phyloP scores from a whole-genome alignment of 768 basidiomycete species.

The Panaeolus papilionaceus region DNA sequence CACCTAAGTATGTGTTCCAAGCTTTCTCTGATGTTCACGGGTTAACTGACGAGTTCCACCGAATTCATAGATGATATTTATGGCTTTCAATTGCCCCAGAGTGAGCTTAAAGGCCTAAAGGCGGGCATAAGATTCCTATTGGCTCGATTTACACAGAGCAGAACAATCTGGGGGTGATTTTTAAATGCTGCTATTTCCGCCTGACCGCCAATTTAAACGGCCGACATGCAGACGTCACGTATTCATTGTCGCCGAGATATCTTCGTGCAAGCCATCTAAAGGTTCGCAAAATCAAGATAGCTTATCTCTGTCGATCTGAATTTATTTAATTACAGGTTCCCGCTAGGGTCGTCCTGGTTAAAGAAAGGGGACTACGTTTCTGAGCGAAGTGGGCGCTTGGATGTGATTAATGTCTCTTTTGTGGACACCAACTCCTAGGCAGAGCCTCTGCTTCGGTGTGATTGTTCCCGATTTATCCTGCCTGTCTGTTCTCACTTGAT shows the following conservation, averaged over 20 bases:
- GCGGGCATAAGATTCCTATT: not conserved
- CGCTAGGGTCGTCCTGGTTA: not conserved
- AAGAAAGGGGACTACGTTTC: not conserved
- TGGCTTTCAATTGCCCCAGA: not conserved
- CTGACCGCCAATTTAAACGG: not conserved
- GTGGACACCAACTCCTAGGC: not conserved
- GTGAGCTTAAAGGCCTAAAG: not conserved
- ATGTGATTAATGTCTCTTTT: conserved; percentile 5
- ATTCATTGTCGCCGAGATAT: conserved; percentile 12
- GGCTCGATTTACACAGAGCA: not conserved
- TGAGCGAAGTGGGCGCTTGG: conserved; percentile 7
- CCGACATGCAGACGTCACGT: not conserved
- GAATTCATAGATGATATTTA: not conserved
- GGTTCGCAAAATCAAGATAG: not conserved
- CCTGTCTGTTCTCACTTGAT: not conserved
- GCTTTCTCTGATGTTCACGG: not conserved
- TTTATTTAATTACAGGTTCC: conserved; percentile 3
- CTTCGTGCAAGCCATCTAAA: conserved; percentile 1
- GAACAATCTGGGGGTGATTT: not conserved
- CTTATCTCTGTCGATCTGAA: conserved; percentile 2
- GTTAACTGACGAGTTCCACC: too few species aligned
- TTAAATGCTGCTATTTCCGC: conserved; percentile 5
- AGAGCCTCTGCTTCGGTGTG: conserved; percentile 14
- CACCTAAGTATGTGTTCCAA: not conserved
- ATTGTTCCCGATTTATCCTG: conserved; percentile 9